Evolutionary conservation across 129 eudicot species (phyloP), one percentile per base, ranked within the genome.

Genomic region (Sambucus nigra): DNA sequence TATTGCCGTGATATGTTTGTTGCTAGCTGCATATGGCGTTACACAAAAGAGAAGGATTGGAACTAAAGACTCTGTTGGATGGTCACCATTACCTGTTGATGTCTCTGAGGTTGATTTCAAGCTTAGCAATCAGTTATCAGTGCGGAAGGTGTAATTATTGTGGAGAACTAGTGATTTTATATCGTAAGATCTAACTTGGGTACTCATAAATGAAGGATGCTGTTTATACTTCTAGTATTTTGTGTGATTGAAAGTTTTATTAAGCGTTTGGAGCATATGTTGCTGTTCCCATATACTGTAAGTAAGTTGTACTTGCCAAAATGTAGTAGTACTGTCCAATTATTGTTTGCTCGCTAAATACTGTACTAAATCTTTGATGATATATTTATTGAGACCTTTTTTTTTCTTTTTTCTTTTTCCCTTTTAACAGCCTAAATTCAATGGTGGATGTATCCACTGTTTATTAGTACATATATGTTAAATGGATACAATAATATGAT

Each of bases 81-180:
- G 89, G 89, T 79, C 89, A 0, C 79, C 72, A 12, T 69, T 91
- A 65, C 99, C 99, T 10, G 60, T 54, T 29, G 86, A 88, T 57
- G 70, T 61, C 15, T 73, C 94, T 22, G 99, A 86, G 53, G 70
- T 68, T 47, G 64, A 74, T 64, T 64, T 64, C 55, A 85, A 84
- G 61, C 39, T 63, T 16, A 60, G 61, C 40, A 45, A 63, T 70
- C 70, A 58, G n/a, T 17, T 44, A 27, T 9, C 20, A 15, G 7
- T 42, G 20, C 5, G 16, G 15, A 16, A 16, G 20, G 20, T 16
- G 4, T 15, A 7, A 16, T 13, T 15, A 3, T 16, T 42, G 4
- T 4, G 18, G 48, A 16, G 16, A 14, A 13, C 16, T 14, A 14
- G n/a, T 42, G 48, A 4, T 15, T 16, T 42, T 20, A 13, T 42